Percentiles rank a stretch among this genome's conserved stretches.
These are phyloP conservation scores for Calophaca sinica DNA, from an alignment of 306 rosid species.

Conservation along the genomic window DNA sequence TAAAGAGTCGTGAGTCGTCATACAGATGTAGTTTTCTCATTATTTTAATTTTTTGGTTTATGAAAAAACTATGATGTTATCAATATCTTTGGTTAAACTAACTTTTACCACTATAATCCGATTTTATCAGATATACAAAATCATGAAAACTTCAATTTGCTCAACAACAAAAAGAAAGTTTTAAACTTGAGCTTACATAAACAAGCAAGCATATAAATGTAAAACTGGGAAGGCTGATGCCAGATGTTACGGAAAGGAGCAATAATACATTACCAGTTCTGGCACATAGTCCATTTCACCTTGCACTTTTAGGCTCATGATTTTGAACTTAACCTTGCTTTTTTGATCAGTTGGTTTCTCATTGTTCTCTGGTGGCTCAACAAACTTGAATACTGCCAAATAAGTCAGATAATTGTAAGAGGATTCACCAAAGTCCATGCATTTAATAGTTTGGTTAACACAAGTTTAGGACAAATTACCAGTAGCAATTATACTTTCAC, in stretches of 20 bases:
- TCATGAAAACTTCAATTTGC: constrained; percentile 1
- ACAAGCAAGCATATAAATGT: constrained; percentile 31
- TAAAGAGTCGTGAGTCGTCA: background rate
- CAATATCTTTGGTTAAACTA: background rate
- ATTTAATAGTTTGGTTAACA: constrained; percentile 9
- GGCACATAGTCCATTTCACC: constrained; percentile 91
- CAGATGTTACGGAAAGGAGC: constrained; percentile 25
- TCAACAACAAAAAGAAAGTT: constrained; percentile 3
- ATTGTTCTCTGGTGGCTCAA: constrained; percentile 89
- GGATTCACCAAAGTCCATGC: constrained; percentile 36
- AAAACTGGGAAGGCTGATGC: constrained; percentile 18
- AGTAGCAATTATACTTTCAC: constrained; percentile 81
- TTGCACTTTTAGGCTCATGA: constrained; percentile 95
- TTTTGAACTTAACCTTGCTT: constrained; percentile 92
- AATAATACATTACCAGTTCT: constrained; percentile 72
- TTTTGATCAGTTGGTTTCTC: constrained; percentile 80
- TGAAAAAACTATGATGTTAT: background rate
- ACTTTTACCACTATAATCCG: background rate
- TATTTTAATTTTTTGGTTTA: background rate
- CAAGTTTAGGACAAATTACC: constrained; percentile 59
- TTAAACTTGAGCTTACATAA: constrained; percentile 20
- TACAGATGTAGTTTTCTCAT: constrained; percentile 7
- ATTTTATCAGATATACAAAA: constrained; percentile 3
- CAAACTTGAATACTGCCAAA: constrained; percentile 89
- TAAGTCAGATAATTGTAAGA: constrained; percentile 41